Base-by-base conservation (phyloP, 2,329 filamentous ascomycete species). In the Sporothrix dimorphospora region DNA sequence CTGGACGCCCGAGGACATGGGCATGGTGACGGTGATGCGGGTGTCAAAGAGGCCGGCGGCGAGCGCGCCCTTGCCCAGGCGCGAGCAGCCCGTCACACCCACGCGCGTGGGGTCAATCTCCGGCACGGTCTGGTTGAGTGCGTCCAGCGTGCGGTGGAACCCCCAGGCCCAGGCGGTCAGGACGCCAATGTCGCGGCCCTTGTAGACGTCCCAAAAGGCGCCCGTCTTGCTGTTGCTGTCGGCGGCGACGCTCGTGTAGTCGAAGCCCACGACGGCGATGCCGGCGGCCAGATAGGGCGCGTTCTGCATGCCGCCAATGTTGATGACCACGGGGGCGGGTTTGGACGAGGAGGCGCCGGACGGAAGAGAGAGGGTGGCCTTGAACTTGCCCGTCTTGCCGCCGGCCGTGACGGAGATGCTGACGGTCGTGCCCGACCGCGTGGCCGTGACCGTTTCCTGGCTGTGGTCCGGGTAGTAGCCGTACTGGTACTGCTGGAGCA, bases 91-190 rank as follows among this genome's bases (percentile, higher is more conserved):
- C 1, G 55, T 40, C 30, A 59, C 55, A 8, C 55, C 55, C 7
- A 59, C 55, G 16, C 55, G 55, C 5, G 55, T 59, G 0, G 79
- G 16, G 77, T 84, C 80, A 77, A 87, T 86, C 70, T 83, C 81
- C 1, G 83, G 81, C 3, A 84, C 83, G 0, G 83, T 85, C 24
- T 78, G 76, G 78, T 85, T 84, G 16, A 88, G 79, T 47, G 81
- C 85, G 78, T 88, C 85, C 34, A 88, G 83, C 59, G 85, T 82
- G 71, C 85, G 83, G 76, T 85, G 84, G 74, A 87, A 85, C 59
- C 83, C 85, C 85, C 85, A 88, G 14, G 85, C 84, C 86, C 86
- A 87, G 14, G 85, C 85, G 14, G 84, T 86, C 69, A 87, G 79
- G 49, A 85, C 83, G 72, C 85, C 84, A 68, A 86, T 85, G 73